These are phyloP conservation scores for Trichomonas vaginalis DNA, from an alignment of 208 protist genomes.

Conservation along the genomic window DNA sequence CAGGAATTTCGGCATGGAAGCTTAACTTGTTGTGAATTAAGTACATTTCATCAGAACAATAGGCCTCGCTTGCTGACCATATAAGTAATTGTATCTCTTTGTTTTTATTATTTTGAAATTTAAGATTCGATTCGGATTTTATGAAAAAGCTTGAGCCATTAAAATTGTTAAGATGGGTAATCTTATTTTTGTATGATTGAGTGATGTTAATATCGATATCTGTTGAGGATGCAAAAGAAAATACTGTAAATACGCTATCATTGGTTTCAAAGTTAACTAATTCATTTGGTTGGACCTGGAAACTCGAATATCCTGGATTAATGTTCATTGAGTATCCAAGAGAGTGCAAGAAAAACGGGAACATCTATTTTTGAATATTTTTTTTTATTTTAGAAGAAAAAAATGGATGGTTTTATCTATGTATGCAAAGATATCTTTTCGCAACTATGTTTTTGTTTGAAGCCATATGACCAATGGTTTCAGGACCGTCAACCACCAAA, in stretches of 20 bases:
- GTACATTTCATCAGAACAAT: not conserved
- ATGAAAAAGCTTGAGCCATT: not conserved
- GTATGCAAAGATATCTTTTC: not conserved
- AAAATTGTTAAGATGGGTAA: not conserved
- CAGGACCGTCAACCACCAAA: not conserved
- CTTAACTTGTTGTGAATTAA: not conserved
- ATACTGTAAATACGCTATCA: not conserved
- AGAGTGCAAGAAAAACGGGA: not conserved
- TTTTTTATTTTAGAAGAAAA: not conserved
- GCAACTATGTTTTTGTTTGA: not conserved
- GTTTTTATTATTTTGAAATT: not conserved
- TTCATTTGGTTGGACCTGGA: not conserved
- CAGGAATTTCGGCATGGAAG: not conserved
- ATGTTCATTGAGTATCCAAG: not conserved
- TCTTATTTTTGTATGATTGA: not conserved
- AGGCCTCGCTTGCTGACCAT: not conserved
- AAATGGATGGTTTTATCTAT: not conserved
- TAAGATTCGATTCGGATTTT: not conserved
- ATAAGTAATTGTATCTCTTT: not conserved
- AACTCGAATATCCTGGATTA: not conserved
- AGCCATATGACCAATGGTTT: not conserved
- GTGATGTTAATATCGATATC: not conserved
- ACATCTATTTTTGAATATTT: too few species aligned
- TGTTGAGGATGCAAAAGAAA: not conserved
- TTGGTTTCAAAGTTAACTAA: not conserved